phyloP scores from a whole-genome alignment of 2,329 filamentous ascomycete genomes.

The Fusarium sarcochroum region DNA sequence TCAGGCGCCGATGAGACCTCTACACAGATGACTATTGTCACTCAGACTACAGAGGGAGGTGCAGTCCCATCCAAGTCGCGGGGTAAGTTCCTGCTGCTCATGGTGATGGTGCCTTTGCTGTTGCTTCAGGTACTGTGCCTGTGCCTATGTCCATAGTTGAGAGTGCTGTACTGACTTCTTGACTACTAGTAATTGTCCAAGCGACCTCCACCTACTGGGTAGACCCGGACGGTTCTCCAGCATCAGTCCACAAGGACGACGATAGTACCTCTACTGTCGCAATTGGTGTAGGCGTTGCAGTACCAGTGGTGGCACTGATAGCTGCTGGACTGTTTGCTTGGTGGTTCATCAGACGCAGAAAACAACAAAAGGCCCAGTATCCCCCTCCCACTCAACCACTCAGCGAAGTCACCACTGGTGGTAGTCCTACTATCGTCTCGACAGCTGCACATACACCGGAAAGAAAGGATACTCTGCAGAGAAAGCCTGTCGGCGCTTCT shows the following conservation, averaged over 20 bases:
- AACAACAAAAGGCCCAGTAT: slow-evolving; percentile 12
- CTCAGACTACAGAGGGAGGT: slow-evolving; percentile 45
- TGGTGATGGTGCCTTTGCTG: slow-evolving; percentile 45
- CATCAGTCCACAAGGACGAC: slow-evolving; percentile 23
- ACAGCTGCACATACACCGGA: slow-evolving; percentile 20
- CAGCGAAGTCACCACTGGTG: slow-evolving; percentile 19
- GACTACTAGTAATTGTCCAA: slow-evolving; percentile 42
- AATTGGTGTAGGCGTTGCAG: slow-evolving; percentile 41
- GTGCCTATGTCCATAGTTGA: not conserved
- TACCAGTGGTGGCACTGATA: slow-evolving; percentile 32
- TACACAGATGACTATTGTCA: slow-evolving; percentile 45
- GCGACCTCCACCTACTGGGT: slow-evolving; percentile 45
- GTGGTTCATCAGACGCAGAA: slow-evolving; percentile 36
- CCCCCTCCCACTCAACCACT: slow-evolving; percentile 19
- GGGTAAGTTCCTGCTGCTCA: slow-evolving; percentile 51
- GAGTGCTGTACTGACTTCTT: slow-evolving; percentile 11
- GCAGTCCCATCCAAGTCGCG: slow-evolving; percentile 40
- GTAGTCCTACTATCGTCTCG: not conserved
- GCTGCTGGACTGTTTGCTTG: slow-evolving; percentile 23
- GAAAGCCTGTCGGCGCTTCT: slow-evolving; percentile 39
- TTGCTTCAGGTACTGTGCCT: slow-evolving; percentile 49
- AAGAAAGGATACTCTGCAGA: slow-evolving; percentile 17
- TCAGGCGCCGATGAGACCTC: slow-evolving; percentile 36
- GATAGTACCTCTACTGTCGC: slow-evolving; percentile 25
- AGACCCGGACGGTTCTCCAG: slow-evolving; percentile 40